Base-by-base conservation (phyloP, 192 early-diverging fungal genomes). In the Coemansia sp. region DNA sequence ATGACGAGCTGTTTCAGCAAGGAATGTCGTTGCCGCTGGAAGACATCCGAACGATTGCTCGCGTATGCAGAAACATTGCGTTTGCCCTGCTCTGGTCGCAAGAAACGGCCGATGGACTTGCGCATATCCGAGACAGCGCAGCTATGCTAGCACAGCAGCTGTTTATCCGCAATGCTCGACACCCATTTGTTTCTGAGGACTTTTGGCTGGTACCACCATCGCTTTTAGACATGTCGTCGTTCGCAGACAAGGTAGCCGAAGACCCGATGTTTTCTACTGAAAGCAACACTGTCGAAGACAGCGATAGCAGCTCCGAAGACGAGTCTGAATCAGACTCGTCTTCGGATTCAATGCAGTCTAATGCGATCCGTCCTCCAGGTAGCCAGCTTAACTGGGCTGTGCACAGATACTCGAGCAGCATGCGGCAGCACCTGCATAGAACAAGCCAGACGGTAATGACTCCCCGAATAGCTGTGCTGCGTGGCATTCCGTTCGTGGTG, bases 401-500 rank as follows among this genome's bases (percentile, higher is more conserved):
- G 70, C 82, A 40, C 53, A 79, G 49, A 47, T 64, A 39, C 46
- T 84, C 46, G 70, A 80, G 64, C 41, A 11, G 43, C 64, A 75
- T 38, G 51, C 71, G 54, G 3, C 38, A 58, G 32, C 54, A 43
- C 30, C 44, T 54, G 3, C 44, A 58, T 11, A 62, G 55, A 18
- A 17, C 60, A 0, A 62, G 64, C 30, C 50, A 56, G 12, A 41
- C 39, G 30, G 49, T 64, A 11, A 40, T 69, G 48, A 68, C 66
- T 6, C 73, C 73, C n/a, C 62, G 73, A 5, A 65, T 76, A 5
- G 73, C 73, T 3, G 59, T 98, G 17, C 73, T 98, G 47, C 82
- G 82, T 34, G 80, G 89, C 42, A 86, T 98, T 6, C 96, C 96
- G 3, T 98, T 95, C 76, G 85, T 96, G 2, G 85, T 96, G 17